Base-by-base conservation (phyloP, 2,329 filamentous ascomycete genomes). In the Pseudogymnoascus sp. region DNA sequence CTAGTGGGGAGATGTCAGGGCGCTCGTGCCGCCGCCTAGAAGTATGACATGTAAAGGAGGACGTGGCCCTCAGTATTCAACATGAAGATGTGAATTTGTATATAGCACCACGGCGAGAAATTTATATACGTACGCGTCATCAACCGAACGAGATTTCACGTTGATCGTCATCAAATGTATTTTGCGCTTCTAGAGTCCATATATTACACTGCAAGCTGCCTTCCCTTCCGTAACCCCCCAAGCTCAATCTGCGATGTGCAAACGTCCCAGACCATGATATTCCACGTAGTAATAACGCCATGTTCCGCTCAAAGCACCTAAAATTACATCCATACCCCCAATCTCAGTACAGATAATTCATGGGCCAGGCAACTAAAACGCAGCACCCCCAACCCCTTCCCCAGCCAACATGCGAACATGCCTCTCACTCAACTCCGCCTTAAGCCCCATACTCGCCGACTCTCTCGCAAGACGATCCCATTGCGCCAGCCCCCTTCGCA, bases 351-450 rank as follows among this genome's bases (percentile, higher is more conserved):
- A 33, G 11, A 5, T 49, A 55, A 33, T 55, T 33, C 49, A 22
- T 35, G n/a, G 8, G n/a, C 28, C 49, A 55, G n/a, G 28, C n/a
- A 33, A 11, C 9, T 62, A 74, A 60, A 74, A 74, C 2, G 72
- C 72, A 58, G 70, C 71, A 39, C 72, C 70, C 30, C 71, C 71
- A 62, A 70, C 67, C 2, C 72, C 69, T 62, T 74, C 72, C 3
- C 72, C 72, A 61, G 72, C 71, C 60, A 74, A 62, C 60, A 70
- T 63, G 52, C 71, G 65, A 58, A 74, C 70, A 64, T 73, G 71
- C 28, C 67, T 67, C 64, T 72, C 72, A 58, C 71, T 73, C 38
- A 73, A 63, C 23, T 74, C 71, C 19, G 66, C 72, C 38, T 68
- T 69, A 38, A 73, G 62, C 1, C 65, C 70, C 67, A 69, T 69